A percentile compares a stretch with the other conserved stretches of the same genome.
Evolutionary conservation across 768 basidiomycete species (phyloP).

Genomic region (Boletus speciosus): DNA sequence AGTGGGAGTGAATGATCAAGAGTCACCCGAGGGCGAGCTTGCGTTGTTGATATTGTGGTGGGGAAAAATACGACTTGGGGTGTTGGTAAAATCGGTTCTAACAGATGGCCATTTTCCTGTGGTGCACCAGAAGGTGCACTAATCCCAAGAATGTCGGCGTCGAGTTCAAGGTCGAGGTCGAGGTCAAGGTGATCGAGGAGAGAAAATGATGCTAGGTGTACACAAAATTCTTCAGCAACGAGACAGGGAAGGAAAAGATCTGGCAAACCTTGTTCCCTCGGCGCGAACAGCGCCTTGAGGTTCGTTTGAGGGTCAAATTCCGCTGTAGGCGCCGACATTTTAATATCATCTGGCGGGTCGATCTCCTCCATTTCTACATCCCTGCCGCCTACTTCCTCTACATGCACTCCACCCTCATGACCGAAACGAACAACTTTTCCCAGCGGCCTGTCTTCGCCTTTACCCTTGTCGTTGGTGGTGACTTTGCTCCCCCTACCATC

Average conservation of each 20-base stretch:
- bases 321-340: not conserved
- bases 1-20: constrained; percentile 54
- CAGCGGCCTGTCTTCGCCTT: constrained; percentile 27
- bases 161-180: constrained; percentile 68
- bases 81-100: constrained; percentile 7
- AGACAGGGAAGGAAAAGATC: not conserved
- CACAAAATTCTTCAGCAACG: not conserved
- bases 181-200: constrained; percentile 73
- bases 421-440: not conserved
- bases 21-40: constrained; percentile 24
- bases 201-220: constrained; percentile 58
- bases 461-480: constrained; percentile 2
- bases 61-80: not conserved
- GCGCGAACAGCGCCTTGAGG: constrained; percentile 74
- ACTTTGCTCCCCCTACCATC: not conserved
- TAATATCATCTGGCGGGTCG: not conserved
- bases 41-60: not conserved
- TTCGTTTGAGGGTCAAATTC: constrained; percentile 26
- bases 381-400: not conserved
- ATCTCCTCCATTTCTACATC: constrained; percentile 15
- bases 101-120: not conserved
- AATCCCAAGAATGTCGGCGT: constrained; percentile 45
- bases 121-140: constrained; percentile 12
- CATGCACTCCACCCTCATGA: not conserved
- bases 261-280: constrained; percentile 57